Conservation (phyloP, 768 basidiomycete genomes). For the Pleurotus eryngii region DNA sequence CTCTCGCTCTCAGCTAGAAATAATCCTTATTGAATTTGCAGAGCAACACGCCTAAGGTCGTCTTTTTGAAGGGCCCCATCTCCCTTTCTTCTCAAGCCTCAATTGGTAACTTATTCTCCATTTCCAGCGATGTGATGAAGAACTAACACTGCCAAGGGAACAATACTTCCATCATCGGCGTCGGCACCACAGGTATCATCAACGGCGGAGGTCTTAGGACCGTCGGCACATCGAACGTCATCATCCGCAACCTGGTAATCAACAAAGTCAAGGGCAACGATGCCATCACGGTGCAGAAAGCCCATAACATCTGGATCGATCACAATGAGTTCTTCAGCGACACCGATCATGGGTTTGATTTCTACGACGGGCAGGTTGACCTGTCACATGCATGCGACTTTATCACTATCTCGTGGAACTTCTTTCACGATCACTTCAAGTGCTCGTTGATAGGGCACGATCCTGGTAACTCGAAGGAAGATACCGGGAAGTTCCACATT, state of each 20-base stretch:
- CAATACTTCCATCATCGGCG: constrained; percentile 19
- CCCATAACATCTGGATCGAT: constrained; percentile 21
- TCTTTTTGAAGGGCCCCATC: constrained; percentile 18
- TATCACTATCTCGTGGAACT: constrained; percentile 19
- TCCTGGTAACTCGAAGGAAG: constrained; percentile 13
- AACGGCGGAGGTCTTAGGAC: constrained; percentile 21
- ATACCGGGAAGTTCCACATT: constrained; percentile 20
- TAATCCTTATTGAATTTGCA: background rate
- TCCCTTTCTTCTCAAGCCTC: constrained; percentile 15
- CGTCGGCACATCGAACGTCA: constrained; percentile 17
- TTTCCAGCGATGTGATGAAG: background rate
- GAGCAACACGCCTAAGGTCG: constrained; percentile 17
- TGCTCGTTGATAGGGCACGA: constrained; percentile 18
- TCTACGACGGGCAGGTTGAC: constrained; percentile 19
- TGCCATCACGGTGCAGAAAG: constrained; percentile 16
- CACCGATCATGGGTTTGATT: constrained; percentile 18
- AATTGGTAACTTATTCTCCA: constrained; percentile 11
- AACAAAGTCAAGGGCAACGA: constrained; percentile 23
- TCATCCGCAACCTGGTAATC: constrained; percentile 19
- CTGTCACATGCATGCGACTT: constrained; percentile 21
- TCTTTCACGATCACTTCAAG: constrained; percentile 22
- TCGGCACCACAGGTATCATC: constrained; percentile 17
- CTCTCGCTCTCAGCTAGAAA: background rate
- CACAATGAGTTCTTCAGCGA: constrained; percentile 22
- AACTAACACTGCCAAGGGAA: constrained; percentile 10